A percentile compares a stretch with the other conserved stretches of the same genome.
These are phyloP conservation scores for Beta lomatogona DNA, from an alignment of 179 eudicot species.

Conservation along the genomic window DNA sequence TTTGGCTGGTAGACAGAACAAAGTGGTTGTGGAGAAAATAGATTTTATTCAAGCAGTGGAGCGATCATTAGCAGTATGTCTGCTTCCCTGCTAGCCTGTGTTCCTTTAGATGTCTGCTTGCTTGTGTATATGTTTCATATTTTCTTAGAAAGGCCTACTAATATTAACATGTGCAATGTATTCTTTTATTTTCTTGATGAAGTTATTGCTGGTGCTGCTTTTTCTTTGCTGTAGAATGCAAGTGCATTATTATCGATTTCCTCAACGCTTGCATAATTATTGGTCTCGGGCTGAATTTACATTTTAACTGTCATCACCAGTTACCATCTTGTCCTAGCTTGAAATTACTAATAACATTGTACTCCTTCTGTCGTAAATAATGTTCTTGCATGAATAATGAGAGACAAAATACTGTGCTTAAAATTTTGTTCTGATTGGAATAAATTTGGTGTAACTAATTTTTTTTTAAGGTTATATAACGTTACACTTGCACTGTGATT, in stretches of 20 bases:
- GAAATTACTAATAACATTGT: neutral
- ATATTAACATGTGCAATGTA: neutral
- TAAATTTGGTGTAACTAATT: neutral
- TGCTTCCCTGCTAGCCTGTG: conserved; percentile 10
- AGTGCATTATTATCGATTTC: neutral
- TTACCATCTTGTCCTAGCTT: neutral
- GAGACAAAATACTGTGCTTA: neutral
- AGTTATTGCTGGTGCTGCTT: conserved; percentile 4
- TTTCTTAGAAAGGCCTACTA: neutral
- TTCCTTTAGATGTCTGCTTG: neutral
- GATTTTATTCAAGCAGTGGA: conserved; percentile 95
- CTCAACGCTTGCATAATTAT: neutral
- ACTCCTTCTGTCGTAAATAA: neutral
- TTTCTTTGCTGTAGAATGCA: neutral
- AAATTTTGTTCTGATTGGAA: neutral
- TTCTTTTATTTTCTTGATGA: neutral
- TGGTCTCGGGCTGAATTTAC: neutral
- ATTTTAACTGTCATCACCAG: neutral
- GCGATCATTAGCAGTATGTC: conserved; percentile 80
- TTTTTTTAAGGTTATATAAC: neutral
- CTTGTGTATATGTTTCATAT: neutral
- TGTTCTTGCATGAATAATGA: neutral
- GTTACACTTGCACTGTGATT: neutral
- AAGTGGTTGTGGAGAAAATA: conserved; percentile 69
- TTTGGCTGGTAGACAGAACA: conserved; percentile 85